Percentiles rank a stretch among this genome's conserved stretches.
phyloP scores from a whole-genome alignment of 2,329 filamentous ascomycete species.

The Nigrospora oryzae region DNA sequence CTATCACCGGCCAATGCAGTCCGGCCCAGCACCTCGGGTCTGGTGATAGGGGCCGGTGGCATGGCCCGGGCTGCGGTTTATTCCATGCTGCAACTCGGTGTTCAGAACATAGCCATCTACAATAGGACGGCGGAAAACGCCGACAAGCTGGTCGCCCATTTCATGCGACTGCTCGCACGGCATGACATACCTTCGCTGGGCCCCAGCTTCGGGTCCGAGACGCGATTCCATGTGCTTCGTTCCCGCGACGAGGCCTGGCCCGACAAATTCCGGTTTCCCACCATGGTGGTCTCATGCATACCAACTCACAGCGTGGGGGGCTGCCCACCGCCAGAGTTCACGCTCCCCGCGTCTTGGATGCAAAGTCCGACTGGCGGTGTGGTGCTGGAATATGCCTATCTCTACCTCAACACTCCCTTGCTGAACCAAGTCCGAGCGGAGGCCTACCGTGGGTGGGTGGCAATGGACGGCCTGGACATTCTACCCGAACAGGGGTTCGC shows the following conservation, averaged over 20 bases:
- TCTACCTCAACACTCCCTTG: slow-evolving; percentile 63
- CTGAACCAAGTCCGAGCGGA: slow-evolving; percentile 56
- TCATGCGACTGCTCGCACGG: slow-evolving; percentile 45
- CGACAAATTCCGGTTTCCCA: slow-evolving; percentile 51
- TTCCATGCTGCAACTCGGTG: slow-evolving; percentile 68
- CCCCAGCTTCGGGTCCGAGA: slow-evolving; percentile 29
- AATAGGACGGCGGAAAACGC: slow-evolving; percentile 65
- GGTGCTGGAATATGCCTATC: slow-evolving; percentile 67
- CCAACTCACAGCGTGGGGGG: slow-evolving; percentile 60
- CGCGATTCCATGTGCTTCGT: slow-evolving; percentile 49
- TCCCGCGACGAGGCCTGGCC: slow-evolving; percentile 58
- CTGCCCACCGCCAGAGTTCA: slow-evolving; percentile 59
- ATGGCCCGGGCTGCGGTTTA: slow-evolving; percentile 76
- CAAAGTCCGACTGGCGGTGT: slow-evolving; percentile 67
- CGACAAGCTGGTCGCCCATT: slow-evolving; percentile 59
- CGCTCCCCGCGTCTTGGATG: slow-evolving; percentile 61
- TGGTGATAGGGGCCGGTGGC: slow-evolving; percentile 60
- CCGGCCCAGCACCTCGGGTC: slow-evolving; percentile 42
- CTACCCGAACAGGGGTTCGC: slow-evolving; percentile 73
- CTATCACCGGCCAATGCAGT: slow-evolving; percentile 65
- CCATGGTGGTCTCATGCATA: slow-evolving; percentile 70
- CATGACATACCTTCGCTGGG: slow-evolving; percentile 33
- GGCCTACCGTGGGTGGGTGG: slow-evolving; percentile 59
- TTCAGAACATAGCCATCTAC: slow-evolving; percentile 66
- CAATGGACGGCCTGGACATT: slow-evolving; percentile 68